Percentiles rank a stretch among this genome's conserved stretches.
These are phyloP conservation scores for Candida railenensis DNA, from an alignment of 805 yeast species.

Conservation along the genomic window DNA sequence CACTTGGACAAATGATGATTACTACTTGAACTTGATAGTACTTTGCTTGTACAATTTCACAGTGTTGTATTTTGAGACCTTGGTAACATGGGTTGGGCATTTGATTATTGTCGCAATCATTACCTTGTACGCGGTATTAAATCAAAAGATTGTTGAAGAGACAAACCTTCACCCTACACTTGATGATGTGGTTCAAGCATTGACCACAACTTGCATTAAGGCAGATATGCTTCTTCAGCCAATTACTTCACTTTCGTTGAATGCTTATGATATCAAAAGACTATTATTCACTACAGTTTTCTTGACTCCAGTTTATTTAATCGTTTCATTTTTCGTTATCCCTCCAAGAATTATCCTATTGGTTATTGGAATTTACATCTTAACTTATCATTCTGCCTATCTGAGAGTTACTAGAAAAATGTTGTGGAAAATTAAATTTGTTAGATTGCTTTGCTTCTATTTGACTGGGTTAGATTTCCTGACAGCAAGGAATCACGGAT, in stretches of 20 bases:
- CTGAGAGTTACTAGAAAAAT: conserved; percentile 79
- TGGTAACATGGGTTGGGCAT: conserved; percentile 83
- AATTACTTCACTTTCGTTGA: conserved; percentile 68
- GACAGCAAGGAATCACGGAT: conserved; percentile 41
- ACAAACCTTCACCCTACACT: conserved; percentile 72
- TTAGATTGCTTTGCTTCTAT: conserved; percentile 73
- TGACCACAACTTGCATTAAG: conserved; percentile 72
- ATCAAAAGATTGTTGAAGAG: conserved; percentile 54
- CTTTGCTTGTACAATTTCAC: conserved; percentile 53
- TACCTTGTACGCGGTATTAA: conserved; percentile 58
- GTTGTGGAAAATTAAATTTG: conserved; percentile 77
- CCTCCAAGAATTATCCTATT: conserved; percentile 69
- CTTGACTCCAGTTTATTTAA: conserved; percentile 79
- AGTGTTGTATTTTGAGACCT: conserved; percentile 75
- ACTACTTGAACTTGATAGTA: conserved; percentile 68
- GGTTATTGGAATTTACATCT: conserved; percentile 53
- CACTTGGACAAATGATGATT: conserved; percentile 90
- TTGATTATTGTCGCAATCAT: conserved; percentile 61
- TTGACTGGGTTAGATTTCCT: conserved; percentile 83
- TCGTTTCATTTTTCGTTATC: conserved; percentile 63
- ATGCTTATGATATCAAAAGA: conserved; percentile 76
- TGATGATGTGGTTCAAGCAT: conserved; percentile 78
- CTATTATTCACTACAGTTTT: conserved; percentile 81
- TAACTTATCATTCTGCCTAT: conserved; percentile 87
- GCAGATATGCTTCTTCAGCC: conserved; percentile 80